Evolutionary conservation across 495 filamentous ascomycete genomes (phyloP).

Genomic region (Aspergillus cavernicola): DNA sequence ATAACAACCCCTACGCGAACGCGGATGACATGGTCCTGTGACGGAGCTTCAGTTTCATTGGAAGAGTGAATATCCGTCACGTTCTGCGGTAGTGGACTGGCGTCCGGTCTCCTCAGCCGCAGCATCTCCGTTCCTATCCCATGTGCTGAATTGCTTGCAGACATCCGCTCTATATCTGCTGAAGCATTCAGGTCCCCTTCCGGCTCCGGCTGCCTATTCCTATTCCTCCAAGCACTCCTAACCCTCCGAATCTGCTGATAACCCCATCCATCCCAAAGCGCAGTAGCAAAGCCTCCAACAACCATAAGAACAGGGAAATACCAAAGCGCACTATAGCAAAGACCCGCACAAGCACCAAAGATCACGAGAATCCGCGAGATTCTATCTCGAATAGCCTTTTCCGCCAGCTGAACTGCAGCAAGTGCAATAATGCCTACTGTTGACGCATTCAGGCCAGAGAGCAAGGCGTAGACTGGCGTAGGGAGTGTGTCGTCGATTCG

Average conservation of each 20-base stretch:
- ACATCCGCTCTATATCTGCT: not conserved
- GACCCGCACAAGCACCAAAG: slow-evolving; percentile 61
- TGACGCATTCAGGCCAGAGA: slow-evolving; percentile 74
- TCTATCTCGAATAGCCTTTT: slow-evolving; percentile 72
- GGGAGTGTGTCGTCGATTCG: slow-evolving; percentile 60
- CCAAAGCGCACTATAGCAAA: slow-evolving; percentile 77
- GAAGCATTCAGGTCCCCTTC: not conserved
- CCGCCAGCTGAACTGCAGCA: slow-evolving; percentile 68
- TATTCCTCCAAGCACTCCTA: slow-evolving; percentile 20
- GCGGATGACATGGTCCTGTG: slow-evolving; percentile 22
- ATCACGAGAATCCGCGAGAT: slow-evolving; percentile 67
- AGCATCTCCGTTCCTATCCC: not conserved
- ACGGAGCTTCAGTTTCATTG: not conserved
- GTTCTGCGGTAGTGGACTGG: not conserved
- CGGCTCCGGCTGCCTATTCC: slow-evolving; percentile 9
- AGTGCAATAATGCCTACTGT: slow-evolving; percentile 79
- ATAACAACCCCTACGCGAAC: slow-evolving; percentile 40
- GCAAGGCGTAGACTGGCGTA: slow-evolving; percentile 63
- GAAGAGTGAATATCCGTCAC: not conserved
- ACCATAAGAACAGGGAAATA: slow-evolving; percentile 76
- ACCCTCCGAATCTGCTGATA: slow-evolving; percentile 32
- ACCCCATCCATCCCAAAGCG: slow-evolving; percentile 59
- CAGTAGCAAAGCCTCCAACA: slow-evolving; percentile 50
- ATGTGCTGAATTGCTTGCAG: not conserved
- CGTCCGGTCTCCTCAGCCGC: not conserved